phyloP scores from a whole-genome alignment of 208 protist genomes.

The Phytomonas francai region DNA sequence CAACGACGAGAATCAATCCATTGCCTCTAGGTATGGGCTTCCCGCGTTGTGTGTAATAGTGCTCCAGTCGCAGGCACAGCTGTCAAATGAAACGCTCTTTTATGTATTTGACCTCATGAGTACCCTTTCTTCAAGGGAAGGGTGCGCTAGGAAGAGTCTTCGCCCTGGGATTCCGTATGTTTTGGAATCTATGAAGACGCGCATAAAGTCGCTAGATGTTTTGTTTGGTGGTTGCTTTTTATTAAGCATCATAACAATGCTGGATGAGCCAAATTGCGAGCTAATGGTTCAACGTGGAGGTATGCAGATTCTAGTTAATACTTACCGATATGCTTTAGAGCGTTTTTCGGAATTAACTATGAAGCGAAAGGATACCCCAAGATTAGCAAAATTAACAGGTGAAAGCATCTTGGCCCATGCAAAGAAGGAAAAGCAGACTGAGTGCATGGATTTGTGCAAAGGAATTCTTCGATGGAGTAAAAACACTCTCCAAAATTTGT shows the following conservation, averaged over 20 bases:
- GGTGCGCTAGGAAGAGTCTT: conserved; percentile 26
- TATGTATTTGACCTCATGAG: conserved; percentile 64
- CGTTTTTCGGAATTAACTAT: not conserved
- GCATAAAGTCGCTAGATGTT: conserved; percentile 42
- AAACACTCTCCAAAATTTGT: conserved; percentile 55
- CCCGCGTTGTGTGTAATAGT: conserved; percentile 50
- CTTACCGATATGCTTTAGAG: conserved; percentile 11
- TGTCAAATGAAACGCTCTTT: conserved; percentile 49
- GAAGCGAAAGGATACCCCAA: not conserved
- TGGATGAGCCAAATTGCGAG: conserved; percentile 50
- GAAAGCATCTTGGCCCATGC: conserved; percentile 1
- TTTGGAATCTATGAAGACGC: conserved; percentile 31
- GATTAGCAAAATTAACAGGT: not conserved
- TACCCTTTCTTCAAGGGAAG: conserved; percentile 52
- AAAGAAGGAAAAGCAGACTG: conserved; percentile 13
- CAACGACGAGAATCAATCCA: conserved; percentile 45
- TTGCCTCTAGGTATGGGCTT: conserved; percentile 46
- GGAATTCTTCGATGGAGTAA: conserved; percentile 47
- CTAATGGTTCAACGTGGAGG: conserved; percentile 49
- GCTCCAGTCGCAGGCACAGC: conserved; percentile 30
- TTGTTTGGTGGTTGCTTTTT: conserved; percentile 48
- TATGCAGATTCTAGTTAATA: conserved; percentile 55
- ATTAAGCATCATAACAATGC: conserved; percentile 55
- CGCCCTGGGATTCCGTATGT: conserved; percentile 69
- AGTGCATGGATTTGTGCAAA: conserved; percentile 26